Evolutionary conservation across 2,329 filamentous ascomycete genomes (phyloP).

Genomic region (Colletotrichum falcatum): DNA sequence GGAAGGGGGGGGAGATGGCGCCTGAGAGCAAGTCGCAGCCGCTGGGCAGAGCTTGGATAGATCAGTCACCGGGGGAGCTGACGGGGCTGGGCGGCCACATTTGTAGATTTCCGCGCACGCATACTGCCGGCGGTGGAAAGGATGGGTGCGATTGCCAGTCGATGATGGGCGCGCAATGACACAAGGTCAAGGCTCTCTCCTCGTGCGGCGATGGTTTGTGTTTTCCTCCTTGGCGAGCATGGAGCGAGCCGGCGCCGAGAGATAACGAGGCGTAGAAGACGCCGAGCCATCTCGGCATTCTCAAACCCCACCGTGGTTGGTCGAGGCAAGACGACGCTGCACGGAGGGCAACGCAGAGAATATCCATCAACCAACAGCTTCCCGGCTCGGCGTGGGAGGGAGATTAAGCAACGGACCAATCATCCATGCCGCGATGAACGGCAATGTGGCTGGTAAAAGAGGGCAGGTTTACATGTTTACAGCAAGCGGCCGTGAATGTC

Average conservation of each 20-base stretch:
- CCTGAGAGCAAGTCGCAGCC: background rate
- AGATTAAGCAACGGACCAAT: background rate
- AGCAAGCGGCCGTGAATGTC: background rate
- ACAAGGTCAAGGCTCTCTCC: background rate
- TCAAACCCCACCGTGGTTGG: background rate
- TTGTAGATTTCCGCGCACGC: constrained; percentile 7
- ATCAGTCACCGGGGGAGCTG: background rate
- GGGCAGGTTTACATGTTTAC: background rate
- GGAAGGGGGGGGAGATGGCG: background rate
- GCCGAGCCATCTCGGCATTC: background rate
- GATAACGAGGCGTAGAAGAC: background rate
- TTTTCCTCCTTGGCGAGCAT: constrained; percentile 4
- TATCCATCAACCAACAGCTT: background rate
- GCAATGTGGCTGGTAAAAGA: background rate
- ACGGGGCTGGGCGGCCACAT: background rate
- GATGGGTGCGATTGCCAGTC: background rate
- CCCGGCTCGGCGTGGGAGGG: background rate
- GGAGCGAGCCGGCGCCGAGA: constrained; percentile 20
- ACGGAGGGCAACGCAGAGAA: background rate
- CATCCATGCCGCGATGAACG: background rate
- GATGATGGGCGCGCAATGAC: background rate
- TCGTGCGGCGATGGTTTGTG: background rate
- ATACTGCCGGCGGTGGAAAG: background rate
- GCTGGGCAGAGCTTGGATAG: background rate
- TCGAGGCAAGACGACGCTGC: background rate